phyloP scores from a whole-genome alignment of 352 stramenopile species.

The Globisporangium paroecandrum region DNA sequence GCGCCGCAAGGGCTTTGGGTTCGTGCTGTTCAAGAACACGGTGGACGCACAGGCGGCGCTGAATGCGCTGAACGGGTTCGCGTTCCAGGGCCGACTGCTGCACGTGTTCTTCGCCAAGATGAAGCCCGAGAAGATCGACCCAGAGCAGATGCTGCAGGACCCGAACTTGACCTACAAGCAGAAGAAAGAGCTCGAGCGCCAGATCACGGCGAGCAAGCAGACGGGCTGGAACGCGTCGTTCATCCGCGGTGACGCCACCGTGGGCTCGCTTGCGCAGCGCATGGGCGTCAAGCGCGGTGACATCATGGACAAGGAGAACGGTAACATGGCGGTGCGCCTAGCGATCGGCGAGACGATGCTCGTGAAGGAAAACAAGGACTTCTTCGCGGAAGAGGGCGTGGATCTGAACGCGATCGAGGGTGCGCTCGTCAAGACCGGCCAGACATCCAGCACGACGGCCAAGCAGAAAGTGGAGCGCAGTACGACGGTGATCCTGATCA shows the following conservation, averaged over 20 bases:
- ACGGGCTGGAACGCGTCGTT: constrained; percentile 96
- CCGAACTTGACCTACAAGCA: constrained; percentile 86
- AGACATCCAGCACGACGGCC: constrained; percentile 23
- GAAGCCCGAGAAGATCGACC: constrained; percentile 63
- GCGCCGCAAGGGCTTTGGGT: constrained; percentile 96
- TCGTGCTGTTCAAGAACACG: constrained; percentile 93
- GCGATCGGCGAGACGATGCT: constrained; percentile 97
- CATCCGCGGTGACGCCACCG: constrained; percentile 70
- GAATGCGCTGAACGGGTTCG: constrained; percentile 88
- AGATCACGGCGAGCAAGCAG: constrained; percentile 73
- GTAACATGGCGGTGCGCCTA: constrained; percentile 97
- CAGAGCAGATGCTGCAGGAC: constrained; percentile 51
- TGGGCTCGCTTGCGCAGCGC: constrained; percentile 72
- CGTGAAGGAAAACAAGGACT: constrained; percentile 97
- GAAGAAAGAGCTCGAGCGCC: constrained; percentile 88
- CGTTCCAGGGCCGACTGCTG: constrained; percentile 96
- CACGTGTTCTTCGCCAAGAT: constrained; percentile 91
- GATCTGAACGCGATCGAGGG: constrained; percentile 93
- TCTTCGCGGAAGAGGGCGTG: constrained; percentile 93
- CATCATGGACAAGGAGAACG: constrained; percentile 93
- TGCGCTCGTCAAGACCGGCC: constrained; percentile 51
- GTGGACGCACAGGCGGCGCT: constrained; percentile 88
- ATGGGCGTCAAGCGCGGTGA: constrained; percentile 93
- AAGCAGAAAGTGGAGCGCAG: constrained; percentile 86
- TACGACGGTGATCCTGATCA: constrained; percentile 95